Base-by-base conservation (phyloP, 257 asterid genomes). In the Primulina huaijiensis region DNA sequence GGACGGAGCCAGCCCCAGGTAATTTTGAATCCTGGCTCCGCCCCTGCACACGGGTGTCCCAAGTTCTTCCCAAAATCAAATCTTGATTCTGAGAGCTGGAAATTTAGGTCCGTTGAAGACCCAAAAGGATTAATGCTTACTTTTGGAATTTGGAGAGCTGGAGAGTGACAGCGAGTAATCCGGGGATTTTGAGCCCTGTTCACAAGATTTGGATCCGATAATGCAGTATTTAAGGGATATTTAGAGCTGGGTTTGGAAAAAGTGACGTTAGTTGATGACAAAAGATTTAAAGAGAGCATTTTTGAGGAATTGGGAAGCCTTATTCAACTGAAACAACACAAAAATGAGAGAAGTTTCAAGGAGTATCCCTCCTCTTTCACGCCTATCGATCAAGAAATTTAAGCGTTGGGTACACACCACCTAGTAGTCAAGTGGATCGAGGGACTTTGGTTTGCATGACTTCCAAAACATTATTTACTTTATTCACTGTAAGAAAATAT, bases 251-350 rank as follows among this genome's bases (percentile, higher is more conserved):
- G 65, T 72, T 84, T 87, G 80, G 76, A 80, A 90, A 87, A 40
- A 67, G 82, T 50, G 87, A 81, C 72, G 66, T 74, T 82, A 66
- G 95, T 83, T 76, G 92, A 75, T 14, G 97, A 87, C 60, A 87
- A 82, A 75, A 85, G 84, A 81, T 83, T 92, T 61, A 82, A 74
- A 74, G 92, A 81, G 1, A 84, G 86, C 98, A 92, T 92, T 78
- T 77, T 76, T 14, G 63, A 3, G 57, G 12, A 68, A 25, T 21
- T 2, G 52, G n/a, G 33, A 40, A 30, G 16, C 58, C 64, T 25
- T 27, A 27, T 59, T 63, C 68, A 60, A 71, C 52, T 30, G 65
- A 60, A 73, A 75, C 31, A 5, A 21, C 23, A 58, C 27, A 21
- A 58, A 8, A 10, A 25, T 58, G 31, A 17, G 16, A 25, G 31